Percentiles rank a stretch among this genome's conserved stretches.
phyloP scores from a whole-genome alignment of 495 filamentous ascomycete genomes.

The Baudoinia panamericana region DNA sequence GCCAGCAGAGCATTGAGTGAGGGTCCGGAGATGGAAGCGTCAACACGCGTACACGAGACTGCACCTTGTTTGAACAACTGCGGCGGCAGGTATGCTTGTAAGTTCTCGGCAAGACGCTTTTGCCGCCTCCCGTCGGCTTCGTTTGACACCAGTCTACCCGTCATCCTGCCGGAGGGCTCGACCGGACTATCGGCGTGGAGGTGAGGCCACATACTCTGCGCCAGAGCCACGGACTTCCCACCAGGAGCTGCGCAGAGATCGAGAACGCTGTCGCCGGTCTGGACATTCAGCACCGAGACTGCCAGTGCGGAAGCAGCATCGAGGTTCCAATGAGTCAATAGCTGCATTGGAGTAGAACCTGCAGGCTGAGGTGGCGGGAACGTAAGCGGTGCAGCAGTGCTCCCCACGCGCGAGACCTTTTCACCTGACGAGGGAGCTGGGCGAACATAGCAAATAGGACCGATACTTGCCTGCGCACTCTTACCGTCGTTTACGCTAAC shows the following conservation, averaged over 20 bases:
- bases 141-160: slow-evolving; percentile 8
- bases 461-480: neutral
- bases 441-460: slow-evolving; percentile 2
- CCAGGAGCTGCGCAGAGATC: slow-evolving; percentile 18
- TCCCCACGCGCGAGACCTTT: too few relatives aligned
- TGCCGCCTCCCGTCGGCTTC: slow-evolving; percentile 8
- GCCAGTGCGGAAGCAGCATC: slow-evolving; percentile 13
- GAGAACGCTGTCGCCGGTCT: slow-evolving; percentile 8
- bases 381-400: neutral
- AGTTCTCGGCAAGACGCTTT: slow-evolving; percentile 9
- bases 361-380: slow-evolving; percentile 6
- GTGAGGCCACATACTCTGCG: slow-evolving; percentile 5
- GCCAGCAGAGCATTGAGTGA: slow-evolving; percentile 1
- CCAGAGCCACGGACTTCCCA: slow-evolving; percentile 12
- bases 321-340: slow-evolving; percentile 15
- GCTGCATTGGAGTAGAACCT: neutral
- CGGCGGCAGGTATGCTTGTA: slow-evolving; percentile 13
- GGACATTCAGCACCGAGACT: slow-evolving; percentile 8
- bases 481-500: neutral
- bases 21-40: neutral
- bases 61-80: neutral
- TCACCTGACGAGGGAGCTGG: neutral
- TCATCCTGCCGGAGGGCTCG: neutral
- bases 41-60: neutral
- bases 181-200: neutral